Evolutionary conservation across 2,329 filamentous ascomycete genomes (phyloP), one percentile per base, ranked within the genome.

Genomic region (Fusarium algeriense): DNA sequence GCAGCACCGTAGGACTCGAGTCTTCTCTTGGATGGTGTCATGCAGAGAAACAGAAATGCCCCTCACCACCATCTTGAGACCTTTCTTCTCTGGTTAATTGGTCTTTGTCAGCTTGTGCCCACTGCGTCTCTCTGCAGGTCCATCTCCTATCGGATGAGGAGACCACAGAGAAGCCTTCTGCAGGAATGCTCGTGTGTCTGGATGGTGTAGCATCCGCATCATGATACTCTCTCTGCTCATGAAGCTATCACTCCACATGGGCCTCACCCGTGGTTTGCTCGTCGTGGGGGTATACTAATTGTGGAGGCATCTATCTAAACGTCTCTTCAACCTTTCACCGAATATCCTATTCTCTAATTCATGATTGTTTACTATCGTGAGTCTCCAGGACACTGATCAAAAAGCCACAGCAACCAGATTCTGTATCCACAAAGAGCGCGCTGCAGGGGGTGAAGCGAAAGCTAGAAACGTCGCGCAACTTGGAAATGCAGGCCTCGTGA

Each of bases 21-120:
- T 40, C 40, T 60, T 46, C 30, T 60, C 64, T 64, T 66, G 64
- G 73, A 74, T 77, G 75, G 75, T 77, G 75, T 75, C 71, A 77
- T 77, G 75, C 75, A 77, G 71, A 57, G 56, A 60, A 64, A 54
- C 52, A 60, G 30, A 64, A 30, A 40, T 67, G 67, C 67, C 70
- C 67, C 70, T 71, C 70, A 73, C 70, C 70, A 71, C 70, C 70
- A 59, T 69, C 56, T 59, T 56, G 56, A 52, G 19, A 37, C 46
- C 19, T 52, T 15, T 61, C 41, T 23, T 71, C 56, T 49, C 45
- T 40, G 44, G 48, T 56, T 46, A 23, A 68, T 68, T 71, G 69
- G 69, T 61, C 69, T 70, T 53, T 65, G 50, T 48, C 60, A 62
- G 60, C 58, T 44, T 70, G 63, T 60, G 70, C 49, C 61, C 55